Evolutionary conservation across 176 grass and related monocot genomes (phyloP).

Genomic region (Aegilops umbellulata): DNA sequence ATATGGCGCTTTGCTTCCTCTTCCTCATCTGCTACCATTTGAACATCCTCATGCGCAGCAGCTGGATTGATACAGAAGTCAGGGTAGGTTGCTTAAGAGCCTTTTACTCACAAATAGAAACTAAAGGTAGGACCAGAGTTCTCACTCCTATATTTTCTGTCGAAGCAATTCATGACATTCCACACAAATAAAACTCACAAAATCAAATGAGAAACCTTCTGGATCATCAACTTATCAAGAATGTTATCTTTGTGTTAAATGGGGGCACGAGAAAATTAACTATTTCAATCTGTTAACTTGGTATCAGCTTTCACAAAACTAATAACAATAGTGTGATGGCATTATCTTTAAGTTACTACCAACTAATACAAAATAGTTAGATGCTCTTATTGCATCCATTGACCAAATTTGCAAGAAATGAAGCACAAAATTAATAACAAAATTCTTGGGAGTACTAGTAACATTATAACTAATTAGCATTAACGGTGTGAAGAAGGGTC

Average conservation of each 20-base stretch:
- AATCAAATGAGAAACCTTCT: background rate
- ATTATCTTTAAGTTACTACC: background rate
- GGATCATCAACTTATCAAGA: background rate
- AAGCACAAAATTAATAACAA: background rate
- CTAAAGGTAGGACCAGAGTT: background rate
- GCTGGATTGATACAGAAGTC: slow-evolving; percentile 25
- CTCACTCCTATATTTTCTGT: background rate
- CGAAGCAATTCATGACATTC: background rate
- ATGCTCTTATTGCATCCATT: background rate
- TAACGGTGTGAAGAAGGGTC: background rate
- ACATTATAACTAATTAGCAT: background rate
- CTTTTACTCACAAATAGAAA: background rate
- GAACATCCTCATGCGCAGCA: slow-evolving; percentile 48
- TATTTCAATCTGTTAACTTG: background rate
- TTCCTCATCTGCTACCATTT: slow-evolving; percentile 39
- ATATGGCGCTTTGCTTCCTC: slow-evolving; percentile 68
- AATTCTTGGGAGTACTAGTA: background rate
- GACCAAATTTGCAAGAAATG: slow-evolving; percentile 17
- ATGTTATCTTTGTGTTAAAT: background rate
- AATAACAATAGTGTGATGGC: background rate
- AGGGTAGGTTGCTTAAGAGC: background rate
- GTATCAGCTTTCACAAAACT: background rate
- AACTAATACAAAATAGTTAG: background rate
- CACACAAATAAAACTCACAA: background rate
- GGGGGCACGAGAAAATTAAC: background rate